Conservation (phyloP, 805 yeast genomes). For the Wickerhamomyces strasburgensis region DNA sequence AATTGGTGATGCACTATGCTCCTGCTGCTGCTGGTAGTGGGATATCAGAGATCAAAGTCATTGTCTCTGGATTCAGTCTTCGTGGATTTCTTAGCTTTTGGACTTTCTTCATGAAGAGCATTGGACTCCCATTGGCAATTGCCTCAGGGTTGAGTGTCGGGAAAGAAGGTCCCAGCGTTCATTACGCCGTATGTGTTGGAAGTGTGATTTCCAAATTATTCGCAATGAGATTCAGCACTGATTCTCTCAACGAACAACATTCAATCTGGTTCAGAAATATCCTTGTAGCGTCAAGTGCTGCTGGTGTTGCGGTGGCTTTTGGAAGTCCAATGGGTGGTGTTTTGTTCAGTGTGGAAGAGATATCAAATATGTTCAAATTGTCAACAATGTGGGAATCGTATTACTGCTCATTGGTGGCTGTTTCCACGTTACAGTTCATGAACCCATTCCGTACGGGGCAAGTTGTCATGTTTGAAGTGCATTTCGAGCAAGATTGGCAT, state of each 20-base stretch:
- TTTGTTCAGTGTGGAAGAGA: slow-evolving; percentile 87
- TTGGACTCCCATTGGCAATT: slow-evolving; percentile 84
- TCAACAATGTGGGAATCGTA: slow-evolving; percentile 87
- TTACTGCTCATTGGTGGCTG: slow-evolving; percentile 86
- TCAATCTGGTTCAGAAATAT: slow-evolving; percentile 20
- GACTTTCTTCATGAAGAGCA: slow-evolving; percentile 69
- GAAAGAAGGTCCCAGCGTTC: slow-evolving; percentile 97
- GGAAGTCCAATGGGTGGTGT: slow-evolving; percentile 98
- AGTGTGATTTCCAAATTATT: slow-evolving; percentile 26
- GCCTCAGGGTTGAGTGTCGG: slow-evolving; percentile 93
- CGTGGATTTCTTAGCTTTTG: slow-evolving; percentile 69
- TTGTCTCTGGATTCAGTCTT: slow-evolving; percentile 83
- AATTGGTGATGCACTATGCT: slow-evolving; percentile 64
- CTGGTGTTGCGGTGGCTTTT: slow-evolving; percentile 98
- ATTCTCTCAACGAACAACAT: slow-evolving; percentile 10
- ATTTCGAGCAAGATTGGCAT: slow-evolving; percentile 83
- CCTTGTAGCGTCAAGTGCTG: slow-evolving; percentile 88
- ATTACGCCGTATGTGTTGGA: slow-evolving; percentile 97
- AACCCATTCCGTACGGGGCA: slow-evolving; percentile 96
- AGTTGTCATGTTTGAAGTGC: slow-evolving; percentile 87
- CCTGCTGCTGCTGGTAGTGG: slow-evolving; percentile 98
- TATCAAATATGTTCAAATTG: slow-evolving; percentile 66
- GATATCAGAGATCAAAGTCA: slow-evolving; percentile 92
- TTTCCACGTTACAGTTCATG: slow-evolving; percentile 68
- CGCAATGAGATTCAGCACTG: slow-evolving; percentile 21